phyloP scores from a whole-genome alignment of 192 early-diverging fungal genomes.

The Geranomyces variabilis region DNA sequence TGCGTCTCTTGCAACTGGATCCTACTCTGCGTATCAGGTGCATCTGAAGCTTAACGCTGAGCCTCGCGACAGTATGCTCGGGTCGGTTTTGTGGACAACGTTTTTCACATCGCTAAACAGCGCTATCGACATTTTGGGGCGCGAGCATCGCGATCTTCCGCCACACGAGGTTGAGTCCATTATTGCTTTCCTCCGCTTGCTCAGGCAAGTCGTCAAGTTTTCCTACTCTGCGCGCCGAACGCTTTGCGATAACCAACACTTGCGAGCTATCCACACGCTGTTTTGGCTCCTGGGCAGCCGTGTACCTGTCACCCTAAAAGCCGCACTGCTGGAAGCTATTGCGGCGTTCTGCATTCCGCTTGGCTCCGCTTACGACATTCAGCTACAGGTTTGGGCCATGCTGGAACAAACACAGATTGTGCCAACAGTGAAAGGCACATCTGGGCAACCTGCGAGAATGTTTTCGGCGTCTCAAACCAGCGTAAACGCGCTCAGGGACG shows the following conservation, averaged over 20 bases:
- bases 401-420: constrained; percentile 76
- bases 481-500: not conserved
- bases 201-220: constrained; percentile 76
- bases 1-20: constrained; percentile 78
- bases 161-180: constrained; percentile 75
- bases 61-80: constrained; percentile 21
- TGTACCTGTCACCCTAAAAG: constrained; percentile 80
- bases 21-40: constrained; percentile 63
- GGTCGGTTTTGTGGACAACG: constrained; percentile 64
- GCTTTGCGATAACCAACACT: constrained; percentile 71
- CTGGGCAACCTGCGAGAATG: constrained; percentile 16
- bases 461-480: constrained; percentile 27
- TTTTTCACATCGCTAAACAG: constrained; percentile 76
- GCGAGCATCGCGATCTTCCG: constrained; percentile 58
- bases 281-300: constrained; percentile 81
- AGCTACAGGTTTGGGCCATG: constrained; percentile 74
- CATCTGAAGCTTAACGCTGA: constrained; percentile 57
- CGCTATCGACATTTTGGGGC: constrained; percentile 50
- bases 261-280: constrained; percentile 69
- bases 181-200: constrained; percentile 74
- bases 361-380: constrained; percentile 57
- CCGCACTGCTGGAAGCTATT: constrained; percentile 75
- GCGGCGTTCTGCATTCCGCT: constrained; percentile 77
- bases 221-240: constrained; percentile 69
- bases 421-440: constrained; percentile 34